Base-by-base conservation (phyloP, 768 basidiomycete genomes). In the Asterophora lycoperdoides region DNA sequence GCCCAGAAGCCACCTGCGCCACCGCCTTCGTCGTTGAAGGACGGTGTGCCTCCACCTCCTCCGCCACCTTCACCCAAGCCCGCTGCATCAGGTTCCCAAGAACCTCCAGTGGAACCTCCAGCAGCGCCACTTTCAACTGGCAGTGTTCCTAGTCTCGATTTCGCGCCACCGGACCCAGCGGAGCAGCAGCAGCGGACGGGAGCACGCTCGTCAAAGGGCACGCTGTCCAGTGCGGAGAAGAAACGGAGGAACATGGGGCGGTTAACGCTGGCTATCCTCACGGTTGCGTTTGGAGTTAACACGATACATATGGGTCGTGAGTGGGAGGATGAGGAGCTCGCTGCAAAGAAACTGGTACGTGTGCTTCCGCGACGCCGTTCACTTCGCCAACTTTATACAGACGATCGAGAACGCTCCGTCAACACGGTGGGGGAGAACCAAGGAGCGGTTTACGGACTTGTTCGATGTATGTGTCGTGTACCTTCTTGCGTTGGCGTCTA, bases 161-260 rank as follows among this genome's bases (percentile, higher is more conserved):
- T 88, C 56, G 75, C 81, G 14, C 83, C 84, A 0, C 68, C 73
- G 13, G 76, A 77, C 41, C 68, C 69, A 13, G 65, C 71, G 40
- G 64, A 67, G 37, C 64, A 67, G 46, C 62, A 64, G 29, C 73
- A 78, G 51, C 72, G 82, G 44, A 91, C 89, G 0, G 89, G 89
- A 11, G 89, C 89, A 43, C 75, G 71, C 62, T 90, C 88, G 2
- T 84, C 87, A 13, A 88, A 84, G 57, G 84, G 86, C 43, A 80
- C 83, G 11, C 75, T 92, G 45, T 87, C 87, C 14, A 83, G 83
- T 43, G 86, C 84, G 52, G 95, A 96, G 67, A 75, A 78, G 56
- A 76, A 76, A 59, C 75, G 90, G 51, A 70, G 78, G 53, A 67
- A 75, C 52, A 65, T 83, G 57, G 75, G 79, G 5, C 69, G 86